Conservation (phyloP, 257 asterid species). For the Solanum ossicruentum region DNA sequence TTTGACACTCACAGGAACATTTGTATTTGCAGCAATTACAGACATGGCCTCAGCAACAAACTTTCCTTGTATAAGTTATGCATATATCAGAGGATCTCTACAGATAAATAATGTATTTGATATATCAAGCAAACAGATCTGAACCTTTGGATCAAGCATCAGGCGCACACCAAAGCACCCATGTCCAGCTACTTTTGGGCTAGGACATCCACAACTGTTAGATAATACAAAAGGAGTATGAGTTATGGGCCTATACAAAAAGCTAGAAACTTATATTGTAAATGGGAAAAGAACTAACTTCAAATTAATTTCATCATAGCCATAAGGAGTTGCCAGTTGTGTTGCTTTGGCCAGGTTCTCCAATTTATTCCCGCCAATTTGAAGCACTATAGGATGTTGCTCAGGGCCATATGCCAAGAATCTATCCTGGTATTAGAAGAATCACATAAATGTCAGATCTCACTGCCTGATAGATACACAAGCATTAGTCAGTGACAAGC, state of each 20-base stretch:
- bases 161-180: slow-evolving; percentile 94
- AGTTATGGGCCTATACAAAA: slow-evolving; percentile 6
- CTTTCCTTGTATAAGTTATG: slow-evolving; percentile 56
- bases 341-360: slow-evolving; percentile 83
- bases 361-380: slow-evolving; percentile 88
- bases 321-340: slow-evolving; percentile 75
- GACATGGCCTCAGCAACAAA: slow-evolving; percentile 96
- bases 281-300: slow-evolving; percentile 37
- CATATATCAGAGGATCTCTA: slow-evolving; percentile 25
- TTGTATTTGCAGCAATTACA: slow-evolving; percentile 76
- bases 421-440: slow-evolving; percentile 49
- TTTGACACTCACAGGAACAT: slow-evolving; percentile 89
- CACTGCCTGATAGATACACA: not conserved
- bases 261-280: not conserved
- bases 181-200: slow-evolving; percentile 96
- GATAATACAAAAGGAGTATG: not conserved
- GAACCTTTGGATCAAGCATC: slow-evolving; percentile 97
- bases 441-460: slow-evolving; percentile 8
- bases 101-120: not conserved
- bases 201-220: slow-evolving; percentile 93
- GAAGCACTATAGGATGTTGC: slow-evolving; percentile 96
- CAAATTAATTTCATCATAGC: slow-evolving; percentile 91
- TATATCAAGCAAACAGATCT: slow-evolving; percentile 6
- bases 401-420: slow-evolving; percentile 82
- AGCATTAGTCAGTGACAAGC: not conserved